Evolutionary conservation across 768 basidiomycete species (phyloP).

Genomic region (Tricholoma bakamatsutake): DNA sequence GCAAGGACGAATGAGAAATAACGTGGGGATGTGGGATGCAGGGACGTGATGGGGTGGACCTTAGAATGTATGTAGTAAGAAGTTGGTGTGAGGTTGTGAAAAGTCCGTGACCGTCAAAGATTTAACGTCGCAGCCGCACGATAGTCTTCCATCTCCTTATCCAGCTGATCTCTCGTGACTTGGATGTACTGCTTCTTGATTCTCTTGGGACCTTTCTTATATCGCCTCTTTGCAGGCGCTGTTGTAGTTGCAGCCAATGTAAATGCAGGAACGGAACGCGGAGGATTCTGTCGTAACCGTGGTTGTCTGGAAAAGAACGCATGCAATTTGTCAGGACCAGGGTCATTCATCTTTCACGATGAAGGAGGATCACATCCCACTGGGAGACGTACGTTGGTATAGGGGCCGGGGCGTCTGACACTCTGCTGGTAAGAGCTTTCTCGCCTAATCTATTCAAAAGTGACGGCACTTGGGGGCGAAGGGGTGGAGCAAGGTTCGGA

Average conservation of each 20-base stretch:
- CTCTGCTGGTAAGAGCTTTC: conserved; percentile 3
- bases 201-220: conserved; percentile 72
- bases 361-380: background rate
- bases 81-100: background rate
- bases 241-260: conserved; percentile 21
- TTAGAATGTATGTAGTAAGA: background rate
- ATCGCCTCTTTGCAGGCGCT: conserved; percentile 36
- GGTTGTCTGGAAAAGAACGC: conserved; percentile 4
- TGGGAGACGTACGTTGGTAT: conserved; percentile 13
- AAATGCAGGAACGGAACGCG: conserved; percentile 9
- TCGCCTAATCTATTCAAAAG: conserved; percentile 25
- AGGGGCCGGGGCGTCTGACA: conserved; percentile 6
- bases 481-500: conserved; percentile 4
- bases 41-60: background rate
- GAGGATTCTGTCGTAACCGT: conserved; percentile 4
- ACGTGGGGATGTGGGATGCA: background rate
- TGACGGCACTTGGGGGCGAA: conserved; percentile 18
- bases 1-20: background rate
- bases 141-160: conserved; percentile 80
- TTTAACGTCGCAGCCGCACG: conserved; percentile 35
- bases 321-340: background rate
- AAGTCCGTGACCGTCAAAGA: background rate
- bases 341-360: background rate
- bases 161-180: conserved; percentile 51
- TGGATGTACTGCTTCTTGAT: conserved; percentile 47